A percentile compares a stretch with the other conserved stretches of the same genome.
These are phyloP conservation scores for Scedosporium dehoogii DNA, from an alignment of 2,329 filamentous ascomycete genomes.

Conservation along the genomic window DNA sequence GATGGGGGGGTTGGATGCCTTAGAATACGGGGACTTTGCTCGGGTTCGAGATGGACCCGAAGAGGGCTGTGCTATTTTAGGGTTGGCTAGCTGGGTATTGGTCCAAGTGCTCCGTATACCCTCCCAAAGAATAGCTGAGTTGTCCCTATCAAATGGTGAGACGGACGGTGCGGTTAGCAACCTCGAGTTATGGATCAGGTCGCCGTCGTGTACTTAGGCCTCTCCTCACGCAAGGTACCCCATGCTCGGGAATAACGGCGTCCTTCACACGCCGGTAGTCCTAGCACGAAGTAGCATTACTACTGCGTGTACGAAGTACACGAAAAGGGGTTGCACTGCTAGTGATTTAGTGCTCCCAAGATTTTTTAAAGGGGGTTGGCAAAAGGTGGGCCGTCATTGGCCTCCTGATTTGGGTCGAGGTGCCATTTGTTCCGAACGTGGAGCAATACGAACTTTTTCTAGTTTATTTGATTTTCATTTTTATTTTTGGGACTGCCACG, in stretches of 20 bases:
- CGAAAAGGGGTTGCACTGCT: not conserved
- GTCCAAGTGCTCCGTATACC: too few relatives aligned
- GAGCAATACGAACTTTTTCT: not conserved
- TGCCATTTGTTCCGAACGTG: not conserved
- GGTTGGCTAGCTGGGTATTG: not conserved
- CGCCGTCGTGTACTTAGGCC: too few relatives aligned
- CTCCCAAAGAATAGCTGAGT: not conserved
- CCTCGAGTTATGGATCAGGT: too few relatives aligned
- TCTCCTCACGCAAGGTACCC: not conserved
- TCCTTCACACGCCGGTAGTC: not conserved
- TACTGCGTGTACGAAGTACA: not conserved
- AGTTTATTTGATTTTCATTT: too few relatives aligned
- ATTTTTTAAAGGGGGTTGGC: not conserved
- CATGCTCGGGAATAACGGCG: not conserved
- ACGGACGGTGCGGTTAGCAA: too few relatives aligned
- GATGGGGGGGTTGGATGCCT: too few relatives aligned
- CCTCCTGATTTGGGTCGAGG: not conserved
- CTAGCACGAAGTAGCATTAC: not conserved
- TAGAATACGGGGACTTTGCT: too few relatives aligned
- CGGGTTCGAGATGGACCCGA: too few relatives aligned
- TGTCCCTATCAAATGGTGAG: too few relatives aligned
- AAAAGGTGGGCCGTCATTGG: not conserved
- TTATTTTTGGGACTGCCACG: too few relatives aligned
- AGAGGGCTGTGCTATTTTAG: not conserved
- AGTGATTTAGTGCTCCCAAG: not conserved